Evolutionary conservation across 2,329 filamentous ascomycete genomes (phyloP).

Genomic region (Aspergillus versicolor): DNA sequence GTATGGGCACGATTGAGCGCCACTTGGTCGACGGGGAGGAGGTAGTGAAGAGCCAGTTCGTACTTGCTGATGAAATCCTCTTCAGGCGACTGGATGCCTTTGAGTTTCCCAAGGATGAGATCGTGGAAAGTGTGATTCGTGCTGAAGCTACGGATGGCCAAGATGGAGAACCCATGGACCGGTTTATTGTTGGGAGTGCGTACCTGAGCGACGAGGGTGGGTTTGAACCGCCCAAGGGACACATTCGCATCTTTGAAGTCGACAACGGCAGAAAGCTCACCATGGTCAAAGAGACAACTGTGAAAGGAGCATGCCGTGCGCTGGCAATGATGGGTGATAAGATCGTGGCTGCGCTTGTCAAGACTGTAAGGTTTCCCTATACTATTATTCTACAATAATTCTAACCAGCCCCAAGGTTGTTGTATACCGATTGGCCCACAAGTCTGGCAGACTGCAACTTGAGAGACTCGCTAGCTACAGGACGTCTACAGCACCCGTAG

Average conservation of each 20-base stretch:
- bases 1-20: slow-evolving; percentile 78
- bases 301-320: slow-evolving; percentile 79
- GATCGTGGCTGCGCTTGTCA: slow-evolving; percentile 84
- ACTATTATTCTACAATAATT: neutral
- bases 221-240: slow-evolving; percentile 61
- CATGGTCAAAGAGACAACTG: slow-evolving; percentile 64
- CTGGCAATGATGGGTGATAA: slow-evolving; percentile 72
- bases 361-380: slow-evolving; percentile 61
- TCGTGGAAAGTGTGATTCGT: slow-evolving; percentile 81
- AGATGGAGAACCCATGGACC: slow-evolving; percentile 57
- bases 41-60: slow-evolving; percentile 74
- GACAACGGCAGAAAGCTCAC: slow-evolving; percentile 68
- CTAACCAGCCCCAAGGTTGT: slow-evolving; percentile 48
- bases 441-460: slow-evolving; percentile 50
- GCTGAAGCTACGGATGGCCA: slow-evolving; percentile 66
- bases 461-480: slow-evolving; percentile 74
- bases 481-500: slow-evolving; percentile 79
- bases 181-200: slow-evolving; percentile 89
- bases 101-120: slow-evolving; percentile 64
- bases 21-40: slow-evolving; percentile 71
- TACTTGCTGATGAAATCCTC: slow-evolving; percentile 84
- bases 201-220: slow-evolving; percentile 60
- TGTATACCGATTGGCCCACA: slow-evolving; percentile 53
- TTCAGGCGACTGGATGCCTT: slow-evolving; percentile 77
- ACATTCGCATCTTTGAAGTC: slow-evolving; percentile 82